phyloP scores from a whole-genome alignment of 202 grass and related monocot genomes.

The Eragrostis tef region DNA sequence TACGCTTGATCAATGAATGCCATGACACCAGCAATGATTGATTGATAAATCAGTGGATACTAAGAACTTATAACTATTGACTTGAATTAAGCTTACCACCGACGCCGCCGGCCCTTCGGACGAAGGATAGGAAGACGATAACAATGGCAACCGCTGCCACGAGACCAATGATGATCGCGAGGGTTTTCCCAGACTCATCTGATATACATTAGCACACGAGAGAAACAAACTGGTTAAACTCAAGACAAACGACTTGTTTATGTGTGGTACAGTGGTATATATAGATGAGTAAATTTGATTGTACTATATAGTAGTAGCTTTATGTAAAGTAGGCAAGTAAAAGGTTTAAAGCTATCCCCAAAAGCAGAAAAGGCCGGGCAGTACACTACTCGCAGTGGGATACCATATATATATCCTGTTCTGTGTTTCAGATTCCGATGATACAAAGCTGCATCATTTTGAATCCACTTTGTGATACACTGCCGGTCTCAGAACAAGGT shows the following conservation, averaged over 20 bases:
- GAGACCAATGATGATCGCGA: constrained; percentile 80
- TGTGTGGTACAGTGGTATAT: not conserved
- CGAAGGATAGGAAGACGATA: constrained; percentile 67
- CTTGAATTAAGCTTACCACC: constrained; percentile 34
- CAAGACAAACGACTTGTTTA: not conserved
- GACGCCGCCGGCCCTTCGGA: constrained; percentile 53
- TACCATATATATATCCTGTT: constrained; percentile 54
- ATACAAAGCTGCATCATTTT: constrained; percentile 55
- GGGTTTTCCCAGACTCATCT: constrained; percentile 71
- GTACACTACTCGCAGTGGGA: constrained; percentile 42
- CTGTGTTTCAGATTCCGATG: constrained; percentile 41
- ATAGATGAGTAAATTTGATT: not conserved
- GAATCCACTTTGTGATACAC: constrained; percentile 54
- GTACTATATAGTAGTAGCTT: constrained; percentile 11
- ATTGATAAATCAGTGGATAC: not conserved
- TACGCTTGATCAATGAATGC: constrained; percentile 23
- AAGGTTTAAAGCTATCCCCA: constrained; percentile 46
- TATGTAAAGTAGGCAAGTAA: constrained; percentile 49
- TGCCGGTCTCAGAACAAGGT: constrained; percentile 23
- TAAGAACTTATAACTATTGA: not conserved
- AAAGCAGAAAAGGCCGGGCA: constrained; percentile 35
- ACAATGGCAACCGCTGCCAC: constrained; percentile 68
- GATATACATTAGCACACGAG: constrained; percentile 15
- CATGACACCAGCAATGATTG: not conserved
- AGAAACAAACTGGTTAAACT: not conserved